These are phyloP conservation scores for Pythium myriotylum DNA, from an alignment of 352 stramenopile genomes.

Conservation along the genomic window DNA sequence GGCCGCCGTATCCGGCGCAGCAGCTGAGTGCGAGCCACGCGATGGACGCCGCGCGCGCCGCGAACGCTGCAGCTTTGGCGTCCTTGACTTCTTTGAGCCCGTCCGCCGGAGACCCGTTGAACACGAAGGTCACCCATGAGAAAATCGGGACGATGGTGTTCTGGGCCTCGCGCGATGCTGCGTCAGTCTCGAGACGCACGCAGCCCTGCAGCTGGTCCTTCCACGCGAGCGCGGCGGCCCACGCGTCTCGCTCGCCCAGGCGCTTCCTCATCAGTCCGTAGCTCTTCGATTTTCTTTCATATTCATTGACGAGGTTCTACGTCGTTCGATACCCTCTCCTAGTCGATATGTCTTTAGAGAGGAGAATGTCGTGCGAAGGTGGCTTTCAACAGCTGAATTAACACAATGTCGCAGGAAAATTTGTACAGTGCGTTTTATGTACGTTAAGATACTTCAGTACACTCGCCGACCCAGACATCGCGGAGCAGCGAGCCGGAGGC, in stretches of 20 bases:
- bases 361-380: too few species aligned
- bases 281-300: too few species aligned
- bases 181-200: slow-evolving; percentile 16
- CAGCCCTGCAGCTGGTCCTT: slow-evolving; percentile 14
- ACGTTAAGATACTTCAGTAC: too few species aligned
- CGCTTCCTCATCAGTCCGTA: background rate
- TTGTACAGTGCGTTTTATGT: too few species aligned
- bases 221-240: slow-evolving; percentile 15
- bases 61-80: slow-evolving; percentile 1
- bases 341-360: too few species aligned
- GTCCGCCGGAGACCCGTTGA: background rate
- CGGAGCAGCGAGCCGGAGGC: too few species aligned
- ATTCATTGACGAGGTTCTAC: too few species aligned
- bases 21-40: slow-evolving; percentile 14
- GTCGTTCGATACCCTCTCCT: too few species aligned
- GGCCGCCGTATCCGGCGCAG: slow-evolving; percentile 9
- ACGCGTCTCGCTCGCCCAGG: slow-evolving; percentile 19
- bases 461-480: too few species aligned
- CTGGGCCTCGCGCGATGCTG: too few species aligned
- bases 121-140: slow-evolving; percentile 6
- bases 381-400: too few species aligned
- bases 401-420: too few species aligned
- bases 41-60: background rate
- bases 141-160: slow-evolving; percentile 6
- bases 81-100: slow-evolving; percentile 9